Evolutionary conservation across 148 eudicot genomes (phyloP), one percentile per base, ranked within the genome.

Genomic region (Rhododendron griersonianum): DNA sequence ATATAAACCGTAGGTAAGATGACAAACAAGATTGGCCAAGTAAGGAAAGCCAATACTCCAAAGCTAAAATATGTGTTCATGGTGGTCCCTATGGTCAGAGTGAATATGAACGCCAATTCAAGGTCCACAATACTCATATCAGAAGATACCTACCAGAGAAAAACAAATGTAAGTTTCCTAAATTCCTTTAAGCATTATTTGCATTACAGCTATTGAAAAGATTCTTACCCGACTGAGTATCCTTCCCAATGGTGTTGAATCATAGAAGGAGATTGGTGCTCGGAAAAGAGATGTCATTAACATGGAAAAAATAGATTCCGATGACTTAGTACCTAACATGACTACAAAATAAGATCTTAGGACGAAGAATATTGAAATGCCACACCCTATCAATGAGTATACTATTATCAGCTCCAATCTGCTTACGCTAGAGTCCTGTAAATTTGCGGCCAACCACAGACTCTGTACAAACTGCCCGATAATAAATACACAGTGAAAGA

Each of bases 181-280:
- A 41, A 59, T 11, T n/a, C 30, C 41, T 11, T 33, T 18, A 14
- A 81, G 48, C 75, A 78, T 57, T 41, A 63, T 85, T 51, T 33
- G n/a, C 33, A 21, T 28, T 35, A 14, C 39, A 11, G 4, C 4
- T 7, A 47, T 7, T 80, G 14, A 51, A 30, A 5, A 81, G 37
- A 69, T 74, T 76, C 89, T 89, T 92, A 93, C 94, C 90, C 95
- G 88, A 65, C 91, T 92, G 15, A 92, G 89, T 86, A 93, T 93
- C 85, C 95, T 83, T 85, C 95, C 95, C 14, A 93, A 73, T 16
- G 95, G 95, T 1, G 94, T n/a, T n/a, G n/a, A n/a, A n/a, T n/a
- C n/a, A n/a, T n/a, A n/a, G n/a, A n/a, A n/a, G n/a, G n/a, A n/a
- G n/a, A n/a, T n/a, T n/a, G n/a, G n/a, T n/a, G n/a, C n/a, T n/a